Conservation (phyloP, 805 yeast genomes). For the Candida silvicultrix region DNA sequence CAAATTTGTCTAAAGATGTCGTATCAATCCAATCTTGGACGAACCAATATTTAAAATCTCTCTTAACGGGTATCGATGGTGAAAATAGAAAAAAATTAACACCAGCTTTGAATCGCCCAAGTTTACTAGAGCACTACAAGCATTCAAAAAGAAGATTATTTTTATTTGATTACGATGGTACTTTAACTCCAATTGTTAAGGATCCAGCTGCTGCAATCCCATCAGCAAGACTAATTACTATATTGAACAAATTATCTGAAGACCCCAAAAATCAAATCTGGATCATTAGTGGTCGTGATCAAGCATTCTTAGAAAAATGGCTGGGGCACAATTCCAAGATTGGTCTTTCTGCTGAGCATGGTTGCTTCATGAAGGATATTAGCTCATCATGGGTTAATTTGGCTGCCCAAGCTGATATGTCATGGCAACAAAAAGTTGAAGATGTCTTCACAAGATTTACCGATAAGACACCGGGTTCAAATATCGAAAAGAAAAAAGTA, state of each 20-base stretch:
- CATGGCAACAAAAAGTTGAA: constrained; percentile 86
- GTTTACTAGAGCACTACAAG: constrained; percentile 52
- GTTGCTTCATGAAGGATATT: constrained; percentile 85
- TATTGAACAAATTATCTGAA: constrained; percentile 51
- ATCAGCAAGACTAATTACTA: constrained; percentile 57
- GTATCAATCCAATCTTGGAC: constrained; percentile 82
- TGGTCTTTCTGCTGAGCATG: constrained; percentile 95
- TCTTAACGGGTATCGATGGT: constrained; percentile 33
- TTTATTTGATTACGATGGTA: constrained; percentile 95
- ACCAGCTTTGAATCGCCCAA: constrained; percentile 76
- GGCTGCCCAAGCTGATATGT: constrained; percentile 79
- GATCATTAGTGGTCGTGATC: constrained; percentile 96
- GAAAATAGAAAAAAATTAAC: constrained; percentile 47
- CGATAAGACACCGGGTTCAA: constrained; percentile 85
- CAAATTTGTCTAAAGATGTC: constrained; percentile 55
- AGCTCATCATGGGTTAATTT: constrained; percentile 76
- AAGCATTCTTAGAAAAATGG: constrained; percentile 82
- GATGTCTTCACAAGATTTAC: constrained; percentile 70
- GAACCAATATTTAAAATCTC: constrained; percentile 45
- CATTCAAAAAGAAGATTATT: constrained; percentile 66
- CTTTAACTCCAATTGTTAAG: constrained; percentile 90
- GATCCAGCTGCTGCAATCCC: constrained; percentile 99
- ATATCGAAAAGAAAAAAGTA: constrained; percentile 81
- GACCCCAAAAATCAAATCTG: constrained; percentile 87
- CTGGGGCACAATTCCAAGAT: constrained; percentile 60